Conservation (phyloP, 2,329 filamentous ascomycete genomes). For the Ceratocystis diversiconidia region DNA sequence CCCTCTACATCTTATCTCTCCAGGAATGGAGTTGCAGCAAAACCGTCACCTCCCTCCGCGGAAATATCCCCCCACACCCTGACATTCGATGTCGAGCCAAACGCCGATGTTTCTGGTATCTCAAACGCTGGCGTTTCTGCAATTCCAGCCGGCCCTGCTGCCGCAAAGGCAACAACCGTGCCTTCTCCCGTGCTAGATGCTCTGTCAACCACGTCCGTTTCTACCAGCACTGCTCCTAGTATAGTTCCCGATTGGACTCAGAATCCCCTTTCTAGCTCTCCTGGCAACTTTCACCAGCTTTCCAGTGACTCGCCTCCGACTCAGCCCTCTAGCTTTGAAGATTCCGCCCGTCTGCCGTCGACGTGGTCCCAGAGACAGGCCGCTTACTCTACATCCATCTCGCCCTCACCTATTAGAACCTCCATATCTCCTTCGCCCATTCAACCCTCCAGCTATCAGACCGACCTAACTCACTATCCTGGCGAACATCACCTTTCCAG, state of each 20-base stretch:
- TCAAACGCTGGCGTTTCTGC: not conserved
- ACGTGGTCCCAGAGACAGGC: not conserved
- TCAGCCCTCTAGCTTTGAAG: constrained; percentile 39
- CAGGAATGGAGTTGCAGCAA: constrained; percentile 27
- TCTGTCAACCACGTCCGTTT: constrained; percentile 35
- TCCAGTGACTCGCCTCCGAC: constrained; percentile 40
- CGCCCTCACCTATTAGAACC: not conserved
- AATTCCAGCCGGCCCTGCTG: not conserved
- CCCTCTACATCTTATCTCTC: not conserved
- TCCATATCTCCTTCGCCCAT: constrained; percentile 26
- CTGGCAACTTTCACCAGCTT: constrained; percentile 36
- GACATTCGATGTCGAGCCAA: not conserved
- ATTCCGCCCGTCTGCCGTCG: constrained; percentile 20
- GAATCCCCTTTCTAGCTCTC: constrained; percentile 33
- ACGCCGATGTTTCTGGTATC: too few species aligned
- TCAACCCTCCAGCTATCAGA: constrained; percentile 39
- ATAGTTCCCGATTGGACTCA: constrained; percentile 31
- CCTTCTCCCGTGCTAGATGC: constrained; percentile 36
- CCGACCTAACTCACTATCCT: constrained; percentile 25
- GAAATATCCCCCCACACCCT: constrained; percentile 4
- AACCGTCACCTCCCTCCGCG: constrained; percentile 23
- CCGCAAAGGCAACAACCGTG: constrained; percentile 21
- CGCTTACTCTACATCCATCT: not conserved
- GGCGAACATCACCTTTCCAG: constrained; percentile 21
- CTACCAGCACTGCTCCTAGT: constrained; percentile 35